Conservation (phyloP, 2,329 filamentous ascomycete species). For the Stemphylium vesicarium region DNA sequence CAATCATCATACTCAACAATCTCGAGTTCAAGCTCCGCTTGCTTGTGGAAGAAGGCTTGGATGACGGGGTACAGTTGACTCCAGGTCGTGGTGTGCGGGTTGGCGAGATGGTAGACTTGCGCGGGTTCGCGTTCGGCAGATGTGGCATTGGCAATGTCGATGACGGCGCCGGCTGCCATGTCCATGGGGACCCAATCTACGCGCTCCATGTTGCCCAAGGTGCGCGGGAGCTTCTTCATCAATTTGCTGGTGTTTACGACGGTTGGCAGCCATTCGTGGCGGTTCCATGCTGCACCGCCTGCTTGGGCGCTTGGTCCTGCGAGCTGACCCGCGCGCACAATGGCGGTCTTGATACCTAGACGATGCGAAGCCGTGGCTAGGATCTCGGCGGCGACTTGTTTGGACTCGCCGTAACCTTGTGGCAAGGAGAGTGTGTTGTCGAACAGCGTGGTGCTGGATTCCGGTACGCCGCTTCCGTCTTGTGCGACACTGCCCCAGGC, state of each 20-base stretch:
- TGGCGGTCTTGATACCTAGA: slow-evolving; percentile 27
- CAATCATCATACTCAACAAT: background rate
- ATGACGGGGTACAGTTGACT: background rate
- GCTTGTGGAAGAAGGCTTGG: background rate
- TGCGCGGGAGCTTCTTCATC: slow-evolving; percentile 30
- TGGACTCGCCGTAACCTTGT: slow-evolving; percentile 50
- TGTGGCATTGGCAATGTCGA: slow-evolving; percentile 2
- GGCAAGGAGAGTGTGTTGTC: slow-evolving; percentile 38
- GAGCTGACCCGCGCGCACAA: slow-evolving; percentile 41
- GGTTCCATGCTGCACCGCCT: slow-evolving; percentile 32
- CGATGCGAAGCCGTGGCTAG: slow-evolving; percentile 36
- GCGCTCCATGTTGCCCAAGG: slow-evolving; percentile 14
- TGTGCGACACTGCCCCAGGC: slow-evolving; percentile 9
- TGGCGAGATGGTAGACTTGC: slow-evolving; percentile 8
- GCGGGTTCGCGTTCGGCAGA: background rate
- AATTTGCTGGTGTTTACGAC: slow-evolving; percentile 28
- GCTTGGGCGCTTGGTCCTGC: slow-evolving; percentile 30
- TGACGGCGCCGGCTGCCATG: background rate
- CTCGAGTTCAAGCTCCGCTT: background rate
- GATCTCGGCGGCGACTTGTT: slow-evolving; percentile 45
- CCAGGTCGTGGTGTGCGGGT: slow-evolving; percentile 2
- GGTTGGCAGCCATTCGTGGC: slow-evolving; percentile 37
- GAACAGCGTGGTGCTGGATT: slow-evolving; percentile 30
- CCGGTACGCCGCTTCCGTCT: slow-evolving; percentile 10
- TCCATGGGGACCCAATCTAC: slow-evolving; percentile 39